Base-by-base conservation (phyloP, 345 rosid genomes). In the Sapria himalayana region DNA sequence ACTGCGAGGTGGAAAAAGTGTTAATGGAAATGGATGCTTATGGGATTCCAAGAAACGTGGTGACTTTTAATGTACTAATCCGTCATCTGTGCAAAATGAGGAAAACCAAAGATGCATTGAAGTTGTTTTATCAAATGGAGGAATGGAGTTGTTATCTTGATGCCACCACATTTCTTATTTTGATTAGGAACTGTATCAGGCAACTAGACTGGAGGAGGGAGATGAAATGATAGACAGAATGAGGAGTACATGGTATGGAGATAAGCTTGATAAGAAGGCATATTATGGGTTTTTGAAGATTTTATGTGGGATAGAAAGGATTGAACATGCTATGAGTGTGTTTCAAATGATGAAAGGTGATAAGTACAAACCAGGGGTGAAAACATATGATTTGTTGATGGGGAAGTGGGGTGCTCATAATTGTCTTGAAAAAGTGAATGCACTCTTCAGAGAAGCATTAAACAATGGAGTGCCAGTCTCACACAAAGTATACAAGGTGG, bases 221-320 rank as follows among this genome's bases (percentile, higher is more conserved):
- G 98, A 82, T 33, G 86, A 80, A 47, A 73, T 89, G 95, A 73
- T 82, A 9, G 92, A 89, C 54, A 60, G 60, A 55, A 89, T 82
- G 93, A 89, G 79, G 40, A 76, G 84, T 37, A 73, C 79, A 0
- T 81, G 86, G 0, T 82, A 31, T 19, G 66, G 72, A 19, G 65
- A 67, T 50, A 18, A 43, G 27, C 70, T 89, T 51, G 75, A 51
- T 53, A 71, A 42, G 61, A 76, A 72, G 29, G 79, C 64, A 7
- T 79, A 74, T 53, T 89, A 79, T 17, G 73, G 71, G 16, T 72
- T 79, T 55, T 25, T 89, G 59, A 79, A 71, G 60, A 69, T 79
- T 42, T 50, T 89, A 58, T 79, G 93, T 46, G 98, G 98, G 34
- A 72, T 89, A 54, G 94, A 89, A 77, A 79, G 98, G 73, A 44